Percentiles rank a stretch among this genome's conserved stretches.
These are phyloP conservation scores for Cystofilobasidium macerans DNA, from an alignment of 768 basidiomycete species.

Conservation along the genomic window DNA sequence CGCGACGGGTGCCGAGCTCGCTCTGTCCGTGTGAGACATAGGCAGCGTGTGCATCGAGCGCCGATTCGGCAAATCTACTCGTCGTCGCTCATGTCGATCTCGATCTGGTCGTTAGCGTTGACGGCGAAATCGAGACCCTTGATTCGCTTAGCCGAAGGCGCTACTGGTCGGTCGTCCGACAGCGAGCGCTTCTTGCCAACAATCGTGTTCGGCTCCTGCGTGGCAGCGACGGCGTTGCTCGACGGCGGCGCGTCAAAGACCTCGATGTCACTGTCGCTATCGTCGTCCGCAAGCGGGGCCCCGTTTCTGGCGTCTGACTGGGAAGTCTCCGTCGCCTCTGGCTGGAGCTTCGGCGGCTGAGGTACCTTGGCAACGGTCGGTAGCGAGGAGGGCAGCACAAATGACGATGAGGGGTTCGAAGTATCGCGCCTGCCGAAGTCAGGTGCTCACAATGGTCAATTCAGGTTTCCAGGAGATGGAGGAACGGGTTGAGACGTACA, in stretches of 20 bases:
- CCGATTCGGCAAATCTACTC: too few species aligned
- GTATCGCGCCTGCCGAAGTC: neutral
- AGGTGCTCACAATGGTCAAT: too few species aligned
- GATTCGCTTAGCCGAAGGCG: neutral
- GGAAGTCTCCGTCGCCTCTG: too few species aligned
- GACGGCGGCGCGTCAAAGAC: neutral
- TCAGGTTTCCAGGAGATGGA: too few species aligned
- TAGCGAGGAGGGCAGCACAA: neutral
- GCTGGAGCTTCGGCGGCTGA: neutral
- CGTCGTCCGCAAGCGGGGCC: neutral
- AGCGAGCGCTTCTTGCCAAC: slow-evolving; percentile 3
- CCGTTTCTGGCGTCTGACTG: neutral
- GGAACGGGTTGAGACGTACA: slow-evolving; percentile 42
- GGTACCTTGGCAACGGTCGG: neutral
- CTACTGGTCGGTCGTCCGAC: neutral
- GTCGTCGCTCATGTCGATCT: slow-evolving; percentile 7
- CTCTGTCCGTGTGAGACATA: too few species aligned
- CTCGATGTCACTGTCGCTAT: slow-evolving; percentile 17
- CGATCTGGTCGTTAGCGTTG: neutral
- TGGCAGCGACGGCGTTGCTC: neutral
- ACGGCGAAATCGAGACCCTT: neutral
- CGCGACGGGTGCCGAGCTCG: too few species aligned
- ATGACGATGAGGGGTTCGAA: neutral
- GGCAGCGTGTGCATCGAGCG: neutral
- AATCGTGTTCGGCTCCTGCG: neutral